Evolutionary conservation across 129 eudicot genomes (phyloP).

Genomic region (Ambrosia artemisiifolia): DNA sequence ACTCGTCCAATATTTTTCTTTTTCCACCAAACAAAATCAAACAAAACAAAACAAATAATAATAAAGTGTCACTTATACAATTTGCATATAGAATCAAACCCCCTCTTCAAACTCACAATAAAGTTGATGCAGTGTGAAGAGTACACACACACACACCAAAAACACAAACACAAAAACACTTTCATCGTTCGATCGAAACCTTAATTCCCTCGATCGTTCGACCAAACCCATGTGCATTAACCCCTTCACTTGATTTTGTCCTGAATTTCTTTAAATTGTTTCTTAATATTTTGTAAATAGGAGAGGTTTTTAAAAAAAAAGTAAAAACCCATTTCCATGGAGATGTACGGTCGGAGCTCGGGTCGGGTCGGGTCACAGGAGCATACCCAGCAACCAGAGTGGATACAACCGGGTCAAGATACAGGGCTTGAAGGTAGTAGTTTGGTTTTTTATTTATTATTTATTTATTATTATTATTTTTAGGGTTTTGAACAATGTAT

Average conservation of each 20-base stretch:
- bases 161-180: conserved; percentile 7
- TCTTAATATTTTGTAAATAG: conserved; percentile 6
- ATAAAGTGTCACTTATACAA: conserved; percentile 32
- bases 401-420: conserved; percentile 50
- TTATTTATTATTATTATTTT: not conserved
- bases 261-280: conserved; percentile 16
- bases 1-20: conserved; percentile 35
- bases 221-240: conserved; percentile 17
- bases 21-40: conserved; percentile 39
- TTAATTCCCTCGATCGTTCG: conserved; percentile 1
- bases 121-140: conserved; percentile 36
- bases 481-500: conserved; percentile 46
- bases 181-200: conserved; percentile 25
- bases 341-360: conserved; percentile 66
- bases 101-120: conserved; percentile 17
- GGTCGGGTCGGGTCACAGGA: conserved; percentile 47
- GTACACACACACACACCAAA: conserved; percentile 10
- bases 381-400: conserved; percentile 46
- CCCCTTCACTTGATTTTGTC: conserved; percentile 1
- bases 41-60: conserved; percentile 5
- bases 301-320: not conserved
- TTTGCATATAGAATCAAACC: conserved; percentile 32
- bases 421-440: conserved; percentile 68
- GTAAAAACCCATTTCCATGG: conserved; percentile 43
- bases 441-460: conserved; percentile 7